phyloP scores from a whole-genome alignment of 1,284 basidiomycete genomes.

The Papiliotrema fonsecae region DNA sequence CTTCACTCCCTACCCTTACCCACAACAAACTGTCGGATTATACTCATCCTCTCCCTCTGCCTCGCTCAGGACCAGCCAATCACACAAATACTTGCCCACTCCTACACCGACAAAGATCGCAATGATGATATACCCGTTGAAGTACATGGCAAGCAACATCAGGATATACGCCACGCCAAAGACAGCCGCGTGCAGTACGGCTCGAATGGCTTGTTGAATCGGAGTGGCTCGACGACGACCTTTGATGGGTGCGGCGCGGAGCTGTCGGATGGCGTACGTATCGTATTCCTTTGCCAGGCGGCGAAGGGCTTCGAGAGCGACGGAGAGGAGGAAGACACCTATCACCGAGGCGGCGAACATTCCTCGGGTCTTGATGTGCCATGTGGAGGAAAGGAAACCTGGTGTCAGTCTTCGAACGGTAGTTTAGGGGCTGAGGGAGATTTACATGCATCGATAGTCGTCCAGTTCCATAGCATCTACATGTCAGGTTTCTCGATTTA shows the following conservation, averaged over 20 bases:
- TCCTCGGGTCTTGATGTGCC: constrained; percentile 24
- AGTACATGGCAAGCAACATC: constrained; percentile 32
- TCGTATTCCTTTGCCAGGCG: constrained; percentile 22
- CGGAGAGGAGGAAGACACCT: constrained; percentile 19
- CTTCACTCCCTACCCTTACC: constrained; percentile 3
- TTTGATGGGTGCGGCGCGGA: constrained; percentile 5
- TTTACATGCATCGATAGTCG: constrained; percentile 23
- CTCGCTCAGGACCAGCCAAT: constrained; percentile 19
- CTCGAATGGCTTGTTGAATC: constrained; percentile 25
- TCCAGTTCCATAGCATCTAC: constrained; percentile 38
- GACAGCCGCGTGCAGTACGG: constrained; percentile 14
- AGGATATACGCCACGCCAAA: constrained; percentile 25
- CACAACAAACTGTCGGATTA: constrained; percentile 12
- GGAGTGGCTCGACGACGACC: constrained; percentile 17
- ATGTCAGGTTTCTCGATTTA: not conserved
- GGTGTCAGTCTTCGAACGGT: not conserved
- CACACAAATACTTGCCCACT: constrained; percentile 32
- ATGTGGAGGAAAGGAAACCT: constrained; percentile 26
- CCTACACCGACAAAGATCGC: constrained; percentile 24
- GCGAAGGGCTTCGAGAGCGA: constrained; percentile 19
- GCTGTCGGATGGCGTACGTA: constrained; percentile 9
- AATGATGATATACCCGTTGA: constrained; percentile 31
- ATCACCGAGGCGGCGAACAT: constrained; percentile 29
- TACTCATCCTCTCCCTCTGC: constrained; percentile 2
- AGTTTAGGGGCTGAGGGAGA: not conserved